Conservation (phyloP, 2,329 filamentous ascomycete species). For the Westerdykella ornata region DNA sequence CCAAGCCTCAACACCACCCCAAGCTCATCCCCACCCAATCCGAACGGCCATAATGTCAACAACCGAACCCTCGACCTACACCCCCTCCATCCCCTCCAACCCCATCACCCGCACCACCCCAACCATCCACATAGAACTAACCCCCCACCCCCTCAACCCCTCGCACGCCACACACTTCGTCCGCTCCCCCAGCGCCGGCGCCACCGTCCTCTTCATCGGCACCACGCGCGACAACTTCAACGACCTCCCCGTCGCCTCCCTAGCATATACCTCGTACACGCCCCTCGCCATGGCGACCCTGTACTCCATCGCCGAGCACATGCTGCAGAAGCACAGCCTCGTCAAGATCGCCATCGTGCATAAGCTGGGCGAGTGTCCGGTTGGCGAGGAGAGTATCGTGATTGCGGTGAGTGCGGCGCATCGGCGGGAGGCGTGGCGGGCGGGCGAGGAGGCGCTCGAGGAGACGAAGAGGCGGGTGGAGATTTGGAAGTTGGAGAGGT, state of each 20-base stretch:
- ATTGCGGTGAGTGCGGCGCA: constrained; percentile 82
- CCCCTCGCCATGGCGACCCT: constrained; percentile 65
- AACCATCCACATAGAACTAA: constrained; percentile 62
- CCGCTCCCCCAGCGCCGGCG: constrained; percentile 45
- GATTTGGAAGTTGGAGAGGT: constrained; percentile 92
- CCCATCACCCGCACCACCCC: constrained; percentile 23
- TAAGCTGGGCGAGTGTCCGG: constrained; percentile 74
- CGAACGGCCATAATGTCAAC: constrained; percentile 19
- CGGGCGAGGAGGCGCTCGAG: constrained; percentile 84
- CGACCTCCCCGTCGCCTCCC: constrained; percentile 62
- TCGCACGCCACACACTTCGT: constrained; percentile 58
- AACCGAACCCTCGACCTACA: constrained; percentile 22
- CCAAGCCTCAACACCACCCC: background rate
- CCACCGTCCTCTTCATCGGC: constrained; percentile 42
- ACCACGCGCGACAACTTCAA: constrained; percentile 72
- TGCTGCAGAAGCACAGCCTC: constrained; percentile 57
- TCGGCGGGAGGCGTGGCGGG: constrained; percentile 75
- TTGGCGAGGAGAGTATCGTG: constrained; percentile 88
- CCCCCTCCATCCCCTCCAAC: constrained; percentile 21
- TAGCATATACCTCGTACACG: constrained; percentile 69
- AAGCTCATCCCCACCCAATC: too few species aligned
- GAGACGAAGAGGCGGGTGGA: constrained; percentile 80
- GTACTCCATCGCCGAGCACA: constrained; percentile 53
- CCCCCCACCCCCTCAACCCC: constrained; percentile 54
- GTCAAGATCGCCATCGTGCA: constrained; percentile 74